Evolutionary conservation across 208 protist genomes (phyloP), one percentile per base, ranked within the genome.

Genomic region (Lotmaria passim): DNA sequence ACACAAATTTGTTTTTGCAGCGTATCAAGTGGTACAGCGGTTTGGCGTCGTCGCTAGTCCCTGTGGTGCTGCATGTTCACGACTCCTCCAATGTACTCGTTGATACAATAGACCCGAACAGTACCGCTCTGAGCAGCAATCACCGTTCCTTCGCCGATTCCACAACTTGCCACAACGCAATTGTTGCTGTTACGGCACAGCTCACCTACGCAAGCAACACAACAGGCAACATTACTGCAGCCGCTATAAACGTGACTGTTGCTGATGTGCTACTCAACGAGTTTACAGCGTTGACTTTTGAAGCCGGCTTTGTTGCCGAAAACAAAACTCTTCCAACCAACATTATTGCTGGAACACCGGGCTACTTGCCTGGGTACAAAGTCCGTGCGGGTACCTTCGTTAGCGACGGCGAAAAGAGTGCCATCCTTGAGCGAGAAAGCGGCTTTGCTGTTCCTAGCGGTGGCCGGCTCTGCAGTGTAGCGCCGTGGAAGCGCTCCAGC

Each of bases 371-470:
- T 10, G 87, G 86, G 6, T 53, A 75, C 24, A 69, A 69, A 38
- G 38, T 95, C 24, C 79, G 83, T 6, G 79, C 81, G 10, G 90
- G 90, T 4, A 83, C 73, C 3, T 48, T 90, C 15, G 41, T 83
- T 11, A 66, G 63, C 12, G 21, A 70, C 23, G 47, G 52, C 12
- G 72, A 31, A 14, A 86, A 83, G 12, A 73, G 14, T 7, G 82
- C 86, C 17, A 87, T 95, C 61, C 14, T 70, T 0, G 81, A 92
- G 67, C 69, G 73, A 26, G 62, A 78, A 57, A 69, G 73, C 51
- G 90, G 90, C 3, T 91, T 95, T 79, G 69, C 74, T 11, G 56
- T 95, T 57, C 90, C 90, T 15, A 82, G 69, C 52, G 90, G 85
- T n/a, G 85, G 81, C 1, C 71, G 77, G 39, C 8, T 90, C 60